These are phyloP conservation scores for Rubroboletus pulcherrimus DNA, from an alignment of 768 basidiomycete genomes.

Conservation along the genomic window DNA sequence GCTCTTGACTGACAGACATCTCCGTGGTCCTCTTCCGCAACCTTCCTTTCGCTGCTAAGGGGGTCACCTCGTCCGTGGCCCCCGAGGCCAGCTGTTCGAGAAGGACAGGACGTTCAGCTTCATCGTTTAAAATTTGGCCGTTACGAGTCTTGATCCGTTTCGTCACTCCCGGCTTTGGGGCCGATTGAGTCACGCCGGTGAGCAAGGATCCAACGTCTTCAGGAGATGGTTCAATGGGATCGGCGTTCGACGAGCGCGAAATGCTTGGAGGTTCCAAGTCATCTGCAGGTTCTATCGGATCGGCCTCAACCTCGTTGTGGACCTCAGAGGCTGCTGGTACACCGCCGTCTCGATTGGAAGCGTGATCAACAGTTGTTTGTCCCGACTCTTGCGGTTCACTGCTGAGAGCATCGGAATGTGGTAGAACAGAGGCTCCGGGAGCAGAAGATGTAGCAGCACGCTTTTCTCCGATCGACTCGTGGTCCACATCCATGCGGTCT, in stretches of 20 bases:
- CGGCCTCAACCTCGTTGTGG: slow-evolving; percentile 12
- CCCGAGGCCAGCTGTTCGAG: slow-evolving; percentile 20
- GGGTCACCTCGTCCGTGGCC: slow-evolving; percentile 19
- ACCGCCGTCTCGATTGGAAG: neutral
- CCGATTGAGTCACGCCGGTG: slow-evolving; percentile 9
- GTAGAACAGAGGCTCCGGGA: neutral
- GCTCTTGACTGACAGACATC: slow-evolving; percentile 23
- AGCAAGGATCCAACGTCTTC: slow-evolving; percentile 5
- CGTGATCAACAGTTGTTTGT: slow-evolving; percentile 19
- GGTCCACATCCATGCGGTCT: slow-evolving; percentile 16
- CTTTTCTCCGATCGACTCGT: slow-evolving; percentile 1
- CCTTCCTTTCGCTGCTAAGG: slow-evolving; percentile 18
- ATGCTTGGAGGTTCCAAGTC: slow-evolving; percentile 24
- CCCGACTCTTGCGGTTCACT: neutral
- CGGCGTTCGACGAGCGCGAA: slow-evolving; percentile 14
- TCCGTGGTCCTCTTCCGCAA: slow-evolving; percentile 13
- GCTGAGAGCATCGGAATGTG: neutral
- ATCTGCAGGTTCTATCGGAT: slow-evolving; percentile 46
- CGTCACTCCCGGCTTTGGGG: slow-evolving; percentile 33
- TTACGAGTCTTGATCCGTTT: slow-evolving; percentile 43
- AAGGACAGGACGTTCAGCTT: slow-evolving; percentile 22
- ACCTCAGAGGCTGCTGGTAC: neutral
- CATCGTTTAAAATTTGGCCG: slow-evolving; percentile 29
- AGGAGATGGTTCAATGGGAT: slow-evolving; percentile 29
- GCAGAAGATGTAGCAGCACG: neutral